phyloP scores from a whole-genome alignment of 805 yeast genomes.

The Nakazawaea sp. region DNA sequence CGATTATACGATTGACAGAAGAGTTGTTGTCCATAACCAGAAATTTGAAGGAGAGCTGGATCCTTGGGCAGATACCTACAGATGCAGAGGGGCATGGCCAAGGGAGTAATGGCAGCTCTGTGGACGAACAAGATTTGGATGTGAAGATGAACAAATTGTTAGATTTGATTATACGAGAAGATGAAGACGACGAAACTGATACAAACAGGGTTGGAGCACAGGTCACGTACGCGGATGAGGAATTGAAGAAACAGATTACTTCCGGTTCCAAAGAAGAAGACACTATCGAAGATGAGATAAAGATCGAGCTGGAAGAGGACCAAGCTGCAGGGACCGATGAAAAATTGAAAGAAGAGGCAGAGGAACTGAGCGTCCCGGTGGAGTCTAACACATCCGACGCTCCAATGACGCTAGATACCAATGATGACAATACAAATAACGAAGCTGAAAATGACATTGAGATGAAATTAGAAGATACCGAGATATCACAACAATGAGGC shows the following conservation, averaged over 20 bases:
- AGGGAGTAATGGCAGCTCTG: constrained; percentile 19
- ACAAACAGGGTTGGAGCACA: background rate
- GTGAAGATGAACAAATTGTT: constrained; percentile 27
- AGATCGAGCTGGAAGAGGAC: background rate
- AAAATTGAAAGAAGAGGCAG: background rate
- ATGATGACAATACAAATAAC: background rate
- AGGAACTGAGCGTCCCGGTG: no score
- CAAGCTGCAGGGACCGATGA: background rate
- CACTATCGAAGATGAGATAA: background rate
- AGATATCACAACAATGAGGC: background rate
- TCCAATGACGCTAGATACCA: no score
- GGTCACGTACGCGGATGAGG: constrained; percentile 2
- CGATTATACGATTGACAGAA: constrained; percentile 44
- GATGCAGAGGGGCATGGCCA: no score
- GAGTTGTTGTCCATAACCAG: constrained; percentile 44
- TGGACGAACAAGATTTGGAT: constrained; percentile 23
- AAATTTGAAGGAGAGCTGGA: constrained; percentile 49
- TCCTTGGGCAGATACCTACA: constrained; percentile 46
- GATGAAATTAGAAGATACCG: no score
- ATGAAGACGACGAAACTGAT: background rate
- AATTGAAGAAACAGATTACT: background rate
- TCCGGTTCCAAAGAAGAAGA: background rate
- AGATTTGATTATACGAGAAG: constrained; percentile 12
- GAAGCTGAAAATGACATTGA: background rate
- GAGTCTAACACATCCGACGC: background rate